Percentiles rank a stretch among this genome's conserved stretches.
These are phyloP conservation scores for Astrothelium subdiscretum DNA, from an alignment of 495 filamentous ascomycete species.

Conservation along the genomic window DNA sequence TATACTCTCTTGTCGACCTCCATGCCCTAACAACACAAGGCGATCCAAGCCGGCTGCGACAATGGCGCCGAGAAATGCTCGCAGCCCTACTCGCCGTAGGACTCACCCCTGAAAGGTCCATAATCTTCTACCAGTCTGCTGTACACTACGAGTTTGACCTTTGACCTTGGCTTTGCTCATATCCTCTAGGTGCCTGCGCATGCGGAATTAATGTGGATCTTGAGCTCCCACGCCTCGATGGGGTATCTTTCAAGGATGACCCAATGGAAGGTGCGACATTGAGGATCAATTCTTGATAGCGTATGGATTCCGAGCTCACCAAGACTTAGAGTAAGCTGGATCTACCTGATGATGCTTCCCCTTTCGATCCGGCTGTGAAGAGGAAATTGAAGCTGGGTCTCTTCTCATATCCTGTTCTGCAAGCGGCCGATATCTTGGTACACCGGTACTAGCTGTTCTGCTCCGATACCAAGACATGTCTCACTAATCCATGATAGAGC, in stretches of 20 bases:
- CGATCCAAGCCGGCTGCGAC: conserved; percentile 41
- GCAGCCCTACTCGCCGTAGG: conserved; percentile 76
- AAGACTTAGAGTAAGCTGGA: conserved; percentile 54
- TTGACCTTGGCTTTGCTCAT: background rate
- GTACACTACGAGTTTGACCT: conserved; percentile 29
- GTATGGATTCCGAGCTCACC: background rate
- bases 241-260: conserved; percentile 92
- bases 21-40: conserved; percentile 82
- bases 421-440: conserved; percentile 87
- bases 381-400: conserved; percentile 70
- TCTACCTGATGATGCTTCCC: conserved; percentile 40
- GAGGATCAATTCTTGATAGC: background rate
- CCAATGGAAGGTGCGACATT: conserved; percentile 72
- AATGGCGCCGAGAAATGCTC: conserved; percentile 59
- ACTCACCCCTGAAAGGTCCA: conserved; percentile 58
- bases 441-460: conserved; percentile 31
- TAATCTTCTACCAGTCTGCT: conserved; percentile 74
- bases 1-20: conserved; percentile 83
- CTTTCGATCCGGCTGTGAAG: conserved; percentile 41
- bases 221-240: conserved; percentile 78
- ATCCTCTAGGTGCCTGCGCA: conserved; percentile 56
- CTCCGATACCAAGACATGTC: background rate
- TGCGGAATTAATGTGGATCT: conserved; percentile 88
- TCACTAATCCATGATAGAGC: conserved; percentile 36
- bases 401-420: conserved; percentile 91